Evolutionary conservation across 2,329 filamentous ascomycete genomes (phyloP).

Genomic region (Claviceps capensis): DNA sequence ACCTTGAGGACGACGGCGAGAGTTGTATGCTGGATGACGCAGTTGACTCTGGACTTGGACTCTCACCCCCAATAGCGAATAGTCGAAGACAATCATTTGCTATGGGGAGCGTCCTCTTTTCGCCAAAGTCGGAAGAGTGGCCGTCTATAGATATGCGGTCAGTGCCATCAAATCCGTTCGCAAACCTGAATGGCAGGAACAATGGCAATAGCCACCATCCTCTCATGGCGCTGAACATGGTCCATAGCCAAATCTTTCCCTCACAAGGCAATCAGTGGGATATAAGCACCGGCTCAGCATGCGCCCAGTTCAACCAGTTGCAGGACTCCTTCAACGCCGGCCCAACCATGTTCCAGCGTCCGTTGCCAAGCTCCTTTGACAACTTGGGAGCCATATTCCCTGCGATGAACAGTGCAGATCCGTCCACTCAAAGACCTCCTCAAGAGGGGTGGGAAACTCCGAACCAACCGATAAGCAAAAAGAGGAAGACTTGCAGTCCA

Average conservation of each 20-base stretch:
- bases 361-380: slow-evolving; percentile 43
- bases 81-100: slow-evolving; percentile 52
- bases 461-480: slow-evolving; percentile 39
- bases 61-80: slow-evolving; percentile 48
- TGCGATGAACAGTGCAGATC: slow-evolving; percentile 29
- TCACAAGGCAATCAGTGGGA: slow-evolving; percentile 42
- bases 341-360: slow-evolving; percentile 37
- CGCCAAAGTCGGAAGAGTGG: slow-evolving; percentile 52
- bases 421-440: slow-evolving; percentile 39
- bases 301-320: slow-evolving; percentile 50
- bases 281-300: slow-evolving; percentile 51
- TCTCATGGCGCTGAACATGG: slow-evolving; percentile 50
- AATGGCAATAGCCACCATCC: slow-evolving; percentile 48
- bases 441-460: slow-evolving; percentile 44
- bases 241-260: slow-evolving; percentile 28
- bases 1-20: slow-evolving; percentile 47
- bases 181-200: slow-evolving; percentile 32
- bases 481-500: slow-evolving; percentile 54
- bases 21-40: slow-evolving; percentile 44
- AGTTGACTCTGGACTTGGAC: slow-evolving; percentile 47
- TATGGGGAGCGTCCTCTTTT: slow-evolving; percentile 43
- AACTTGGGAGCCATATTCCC: slow-evolving; percentile 42
- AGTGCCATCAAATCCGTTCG: slow-evolving; percentile 47
- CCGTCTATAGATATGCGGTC: slow-evolving; percentile 52
- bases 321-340: slow-evolving; percentile 41